Evolutionary conservation across 2,329 filamentous ascomycete genomes (phyloP).

Genomic region (Chaetomiaceae sp.): DNA sequence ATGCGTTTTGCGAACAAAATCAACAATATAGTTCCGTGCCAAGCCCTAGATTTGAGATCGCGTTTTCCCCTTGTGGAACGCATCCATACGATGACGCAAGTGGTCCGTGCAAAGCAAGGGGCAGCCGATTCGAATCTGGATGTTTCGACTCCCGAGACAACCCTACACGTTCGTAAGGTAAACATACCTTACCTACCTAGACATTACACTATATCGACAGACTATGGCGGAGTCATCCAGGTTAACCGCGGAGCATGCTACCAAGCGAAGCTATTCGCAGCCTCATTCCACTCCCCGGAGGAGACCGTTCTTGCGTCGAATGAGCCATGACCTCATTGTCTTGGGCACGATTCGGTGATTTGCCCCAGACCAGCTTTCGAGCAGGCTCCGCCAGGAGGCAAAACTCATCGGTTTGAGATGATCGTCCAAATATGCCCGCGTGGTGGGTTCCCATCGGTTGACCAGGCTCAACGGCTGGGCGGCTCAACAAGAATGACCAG

Average conservation of each 20-base stretch:
- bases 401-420: constrained; percentile 12
- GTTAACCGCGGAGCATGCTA: too few species aligned
- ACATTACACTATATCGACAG: too few species aligned
- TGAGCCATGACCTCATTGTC: constrained; percentile 13
- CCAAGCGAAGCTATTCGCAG: constrained; percentile 13
- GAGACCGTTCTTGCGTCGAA: neutral
- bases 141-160: too few species aligned
- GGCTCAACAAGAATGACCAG: constrained; percentile 12
- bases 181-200: too few species aligned
- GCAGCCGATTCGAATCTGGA: neutral
- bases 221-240: too few species aligned
- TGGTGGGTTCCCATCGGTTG: constrained; percentile 20
- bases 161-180: too few species aligned
- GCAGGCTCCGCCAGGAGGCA: neutral
- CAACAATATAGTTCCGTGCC: constrained; percentile 2
- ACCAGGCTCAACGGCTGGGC: constrained; percentile 13
- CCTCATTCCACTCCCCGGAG: neutral
- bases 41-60: constrained; percentile 14
- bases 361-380: neutral
- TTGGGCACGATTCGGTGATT: neutral
- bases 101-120: constrained; percentile 9
- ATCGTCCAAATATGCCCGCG: constrained; percentile 14
- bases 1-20: too few species aligned
- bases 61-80: constrained; percentile 1
- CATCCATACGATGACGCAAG: constrained; percentile 21